Conservation (phyloP, 1,284 basidiomycete species). For the Hymenochaete sp. region DNA sequence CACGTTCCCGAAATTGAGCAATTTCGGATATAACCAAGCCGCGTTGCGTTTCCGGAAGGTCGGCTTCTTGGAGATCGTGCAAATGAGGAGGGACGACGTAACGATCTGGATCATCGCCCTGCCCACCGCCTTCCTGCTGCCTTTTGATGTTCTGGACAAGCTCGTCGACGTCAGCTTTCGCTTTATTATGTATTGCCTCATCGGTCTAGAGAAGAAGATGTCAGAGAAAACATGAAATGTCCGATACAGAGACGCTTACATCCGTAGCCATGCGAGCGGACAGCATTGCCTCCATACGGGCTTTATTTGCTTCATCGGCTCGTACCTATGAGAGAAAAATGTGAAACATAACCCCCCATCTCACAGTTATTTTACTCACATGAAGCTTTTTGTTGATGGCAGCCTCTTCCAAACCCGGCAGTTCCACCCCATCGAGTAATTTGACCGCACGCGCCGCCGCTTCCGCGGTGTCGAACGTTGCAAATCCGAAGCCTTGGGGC, state of each 20-base stretch:
- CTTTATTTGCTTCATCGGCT: conserved; percentile 87
- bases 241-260: conserved; percentile 36
- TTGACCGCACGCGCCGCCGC: conserved; percentile 75
- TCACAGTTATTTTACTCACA: conserved; percentile 42
- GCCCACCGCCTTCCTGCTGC: conserved; percentile 57
- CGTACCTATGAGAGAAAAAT: conserved; percentile 53
- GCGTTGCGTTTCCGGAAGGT: conserved; percentile 91
- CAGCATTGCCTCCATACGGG: conserved; percentile 78
- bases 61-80: conserved; percentile 89
- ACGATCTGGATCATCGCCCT: conserved; percentile 61
- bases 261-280: conserved; percentile 72
- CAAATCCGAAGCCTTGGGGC: conserved; percentile 93
- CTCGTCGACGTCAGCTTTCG: conserved; percentile 46
- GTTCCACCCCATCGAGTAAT: conserved; percentile 75
- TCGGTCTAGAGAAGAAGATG: conserved; percentile 40
- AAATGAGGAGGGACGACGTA: conserved; percentile 90
- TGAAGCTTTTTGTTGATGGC: conserved; percentile 80
- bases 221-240: conserved; percentile 7
- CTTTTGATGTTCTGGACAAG: conserved; percentile 54
- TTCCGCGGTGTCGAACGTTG: conserved; percentile 85
- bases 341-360: conserved; percentile 29
- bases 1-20: conserved; percentile 83
- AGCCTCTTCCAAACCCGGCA: conserved; percentile 80
- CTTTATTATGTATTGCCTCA: conserved; percentile 44
- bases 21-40: conserved; percentile 92